Evolutionary conservation across 768 basidiomycete genomes (phyloP), one percentile per base, ranked within the genome.

Genomic region (Termitomyces sp.): DNA sequence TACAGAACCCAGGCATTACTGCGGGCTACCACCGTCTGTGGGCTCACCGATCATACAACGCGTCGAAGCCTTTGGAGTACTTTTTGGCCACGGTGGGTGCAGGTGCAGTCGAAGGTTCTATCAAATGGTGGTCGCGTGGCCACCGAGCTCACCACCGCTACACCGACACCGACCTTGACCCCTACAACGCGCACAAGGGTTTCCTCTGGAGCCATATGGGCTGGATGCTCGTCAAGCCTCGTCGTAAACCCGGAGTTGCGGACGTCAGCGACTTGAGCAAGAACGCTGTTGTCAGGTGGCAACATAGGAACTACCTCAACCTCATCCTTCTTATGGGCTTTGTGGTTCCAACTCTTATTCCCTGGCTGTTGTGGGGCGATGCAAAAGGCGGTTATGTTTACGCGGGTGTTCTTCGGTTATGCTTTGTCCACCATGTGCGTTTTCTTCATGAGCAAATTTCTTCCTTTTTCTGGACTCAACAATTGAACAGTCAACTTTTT

Each of bases 41-140:
- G 95, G 92, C 97, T 10, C 97, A 99, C 68, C 85, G 97, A 56
- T 82, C 92, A 0, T 99, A 96, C 72, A 98, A 97, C 68, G 97
- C 96, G 37, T 86, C 89, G 4, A 80, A 80, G 58, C 87, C 90
- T 17, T 75, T 98, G 12, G 88, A 98, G 69, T 97, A 93, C 68
- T 74, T 83, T 61, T 84, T 98, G 47, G 92, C 95, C 25, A 65
- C 89, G 19, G 81, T 86, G 10, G 97, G 96, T 49, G 87, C 93
- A 1, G 96, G 97, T 47, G 95, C 96, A 4, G 89, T 96, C 46
- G 84, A 99, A 68, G 96, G 96, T 9, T 97, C 95, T 21, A 96
- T 99, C 76, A 90, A 92, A 71, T 98, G 97, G 97, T 98, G 97
- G 97, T 89, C 89, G 23, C 85, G 97, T 52, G 95, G 95, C 47